Evolutionary conservation across 1,284 basidiomycete species (phyloP).

Genomic region (Ustilago xerochloae): DNA sequence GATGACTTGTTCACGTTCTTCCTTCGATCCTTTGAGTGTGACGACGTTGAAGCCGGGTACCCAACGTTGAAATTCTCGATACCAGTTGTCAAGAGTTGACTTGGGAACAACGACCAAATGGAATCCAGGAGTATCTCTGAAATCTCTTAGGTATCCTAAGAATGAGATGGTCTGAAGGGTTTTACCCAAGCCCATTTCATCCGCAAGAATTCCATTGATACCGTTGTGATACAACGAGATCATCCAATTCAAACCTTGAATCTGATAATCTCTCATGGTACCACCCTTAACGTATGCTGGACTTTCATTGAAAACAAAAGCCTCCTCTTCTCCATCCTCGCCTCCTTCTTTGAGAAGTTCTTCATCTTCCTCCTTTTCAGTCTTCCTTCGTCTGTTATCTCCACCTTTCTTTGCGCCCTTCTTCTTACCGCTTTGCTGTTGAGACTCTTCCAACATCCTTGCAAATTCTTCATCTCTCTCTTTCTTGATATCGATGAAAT

Average conservation of each 20-base stretch:
- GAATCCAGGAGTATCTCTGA: constrained; percentile 80
- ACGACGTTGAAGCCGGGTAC: constrained; percentile 83
- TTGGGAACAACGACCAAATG: constrained; percentile 98
- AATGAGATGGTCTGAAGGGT: constrained; percentile 98
- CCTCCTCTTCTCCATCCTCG: constrained; percentile 79
- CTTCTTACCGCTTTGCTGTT: constrained; percentile 49
- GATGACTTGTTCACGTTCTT: constrained; percentile 87
- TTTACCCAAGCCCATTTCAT: constrained; percentile 89
- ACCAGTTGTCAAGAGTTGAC: constrained; percentile 96
- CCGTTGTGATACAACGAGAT: constrained; percentile 59
- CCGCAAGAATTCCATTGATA: constrained; percentile 64
- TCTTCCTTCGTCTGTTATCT: constrained; percentile 84
- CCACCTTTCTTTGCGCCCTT: constrained; percentile 38
- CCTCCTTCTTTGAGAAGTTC: constrained; percentile 83
- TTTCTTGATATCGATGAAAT: constrained; percentile 70
- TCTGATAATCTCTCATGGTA: constrained; percentile 90
- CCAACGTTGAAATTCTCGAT: constrained; percentile 92
- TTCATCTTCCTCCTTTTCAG: constrained; percentile 83
- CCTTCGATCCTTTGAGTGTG: constrained; percentile 85
- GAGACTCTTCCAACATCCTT: constrained; percentile 77
- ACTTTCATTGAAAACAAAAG: constrained; percentile 63
- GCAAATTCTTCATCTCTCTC: constrained; percentile 94
- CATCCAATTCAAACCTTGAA: constrained; percentile 98
- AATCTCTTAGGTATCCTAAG: constrained; percentile 91
- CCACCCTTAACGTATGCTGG: constrained; percentile 73